Conservation (phyloP, 2,329 filamentous ascomycete genomes). For the Talaromyces sp. region DNA sequence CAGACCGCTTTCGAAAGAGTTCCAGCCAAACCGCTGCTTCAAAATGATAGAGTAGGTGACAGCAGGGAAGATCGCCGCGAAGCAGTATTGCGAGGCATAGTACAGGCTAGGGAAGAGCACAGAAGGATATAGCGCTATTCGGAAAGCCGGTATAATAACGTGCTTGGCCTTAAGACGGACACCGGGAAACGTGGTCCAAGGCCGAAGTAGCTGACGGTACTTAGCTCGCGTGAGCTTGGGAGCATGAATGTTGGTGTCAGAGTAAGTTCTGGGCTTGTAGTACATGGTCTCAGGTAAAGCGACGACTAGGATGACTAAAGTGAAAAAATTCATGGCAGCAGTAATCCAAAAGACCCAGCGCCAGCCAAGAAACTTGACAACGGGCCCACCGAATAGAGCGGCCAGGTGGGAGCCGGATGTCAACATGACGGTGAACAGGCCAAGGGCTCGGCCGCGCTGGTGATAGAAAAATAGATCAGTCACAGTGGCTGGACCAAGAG, state of each 20-base stretch:
- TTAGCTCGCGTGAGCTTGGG: neutral
- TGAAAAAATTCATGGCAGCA: conserved; percentile 6
- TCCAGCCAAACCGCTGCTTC: conserved; percentile 24
- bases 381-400: conserved; percentile 4
- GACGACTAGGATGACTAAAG: neutral
- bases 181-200: conserved; percentile 4
- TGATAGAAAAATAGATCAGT: conserved; percentile 9
- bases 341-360: conserved; percentile 7
- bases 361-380: conserved; percentile 4
- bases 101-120: conserved; percentile 29
- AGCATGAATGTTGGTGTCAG: neutral
- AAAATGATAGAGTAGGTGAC: conserved; percentile 30
- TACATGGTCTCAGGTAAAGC: conserved; percentile 6
- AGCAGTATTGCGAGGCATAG: conserved; percentile 27
- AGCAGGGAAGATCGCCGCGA: conserved; percentile 27
- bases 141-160: neutral
- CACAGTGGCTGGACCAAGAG: conserved; percentile 4
- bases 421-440: conserved; percentile 5
- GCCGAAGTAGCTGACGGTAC: conserved; percentile 4
- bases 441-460: conserved; percentile 3
- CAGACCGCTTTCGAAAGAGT: conserved; percentile 25
- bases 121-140: conserved; percentile 26
- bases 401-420: conserved; percentile 6
- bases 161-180: conserved; percentile 3
- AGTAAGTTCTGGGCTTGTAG: conserved; percentile 5